Conservation (phyloP, 345 rosid genomes). For the Toxicodendron radicans region DNA sequence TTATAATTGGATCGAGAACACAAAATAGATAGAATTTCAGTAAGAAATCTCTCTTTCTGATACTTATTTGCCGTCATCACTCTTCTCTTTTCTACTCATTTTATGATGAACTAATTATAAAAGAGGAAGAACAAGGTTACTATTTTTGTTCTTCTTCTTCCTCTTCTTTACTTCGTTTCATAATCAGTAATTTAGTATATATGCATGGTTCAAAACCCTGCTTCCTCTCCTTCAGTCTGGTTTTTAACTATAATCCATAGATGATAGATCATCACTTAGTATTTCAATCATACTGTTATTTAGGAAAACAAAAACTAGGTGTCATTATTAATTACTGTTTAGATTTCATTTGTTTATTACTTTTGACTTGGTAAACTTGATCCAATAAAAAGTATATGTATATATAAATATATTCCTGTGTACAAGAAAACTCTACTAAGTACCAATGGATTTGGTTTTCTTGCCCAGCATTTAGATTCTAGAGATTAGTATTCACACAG, state of each 20-base stretch:
- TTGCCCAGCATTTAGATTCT: not conserved
- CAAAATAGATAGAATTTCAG: constrained; percentile 20
- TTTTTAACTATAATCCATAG: too few species aligned
- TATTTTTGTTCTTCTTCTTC: not conserved
- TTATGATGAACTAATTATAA: not conserved
- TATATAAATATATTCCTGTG: not conserved
- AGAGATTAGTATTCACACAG: not conserved
- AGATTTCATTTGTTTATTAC: constrained; percentile 7
- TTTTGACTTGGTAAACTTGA: constrained; percentile 18
- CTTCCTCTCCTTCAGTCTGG: too few species aligned
- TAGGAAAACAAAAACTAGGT: not conserved
- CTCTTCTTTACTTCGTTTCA: not conserved
- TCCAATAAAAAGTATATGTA: constrained; percentile 3
- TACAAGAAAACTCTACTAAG: not conserved
- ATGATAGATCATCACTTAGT: not conserved
- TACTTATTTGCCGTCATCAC: not conserved
- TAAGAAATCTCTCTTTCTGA: not conserved
- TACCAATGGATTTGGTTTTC: not conserved
- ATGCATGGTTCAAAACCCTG: too few species aligned
- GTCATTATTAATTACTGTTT: not conserved
- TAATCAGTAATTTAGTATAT: too few species aligned
- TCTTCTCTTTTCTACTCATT: not conserved
- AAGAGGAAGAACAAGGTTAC: not conserved
- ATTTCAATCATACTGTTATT: not conserved
- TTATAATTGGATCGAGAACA: constrained; percentile 21